These are phyloP conservation scores for Pugionium cornutum DNA, from an alignment of 345 rosid genomes.

Conservation along the genomic window DNA sequence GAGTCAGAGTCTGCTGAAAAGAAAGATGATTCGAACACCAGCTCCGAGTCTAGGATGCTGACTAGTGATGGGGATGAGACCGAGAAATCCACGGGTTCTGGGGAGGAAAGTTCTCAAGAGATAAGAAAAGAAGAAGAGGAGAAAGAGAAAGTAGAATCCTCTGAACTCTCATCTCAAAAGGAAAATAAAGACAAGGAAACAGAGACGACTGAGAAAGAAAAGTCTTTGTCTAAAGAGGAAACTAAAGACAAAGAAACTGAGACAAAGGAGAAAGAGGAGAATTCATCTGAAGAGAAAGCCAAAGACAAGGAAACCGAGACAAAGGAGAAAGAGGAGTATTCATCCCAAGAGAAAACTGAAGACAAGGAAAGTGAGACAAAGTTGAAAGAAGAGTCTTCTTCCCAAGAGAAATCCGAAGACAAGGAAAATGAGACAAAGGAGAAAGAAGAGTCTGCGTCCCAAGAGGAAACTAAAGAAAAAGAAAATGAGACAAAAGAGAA, in stretches of 20 bases:
- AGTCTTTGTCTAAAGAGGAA: too few relatives aligned
- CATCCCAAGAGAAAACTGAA: background rate
- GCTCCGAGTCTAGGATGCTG: too few relatives aligned
- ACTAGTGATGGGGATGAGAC: background rate
- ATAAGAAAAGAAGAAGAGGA: background rate
- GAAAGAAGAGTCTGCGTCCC: slow-evolving; percentile 5
- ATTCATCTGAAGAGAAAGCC: too few relatives aligned
- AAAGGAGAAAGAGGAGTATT: slow-evolving; percentile 18
- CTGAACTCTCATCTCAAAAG: too few relatives aligned
- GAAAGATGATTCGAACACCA: background rate
- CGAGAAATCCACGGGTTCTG: slow-evolving; percentile 14
- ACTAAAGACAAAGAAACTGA: too few relatives aligned
- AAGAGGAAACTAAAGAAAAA: background rate
- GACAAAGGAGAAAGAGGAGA: too few relatives aligned
- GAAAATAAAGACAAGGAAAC: too few relatives aligned
- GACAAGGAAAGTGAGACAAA: background rate
- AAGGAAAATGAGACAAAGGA: background rate
- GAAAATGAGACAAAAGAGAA: background rate
- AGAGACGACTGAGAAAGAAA: too few relatives aligned
- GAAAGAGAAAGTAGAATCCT: too few relatives aligned
- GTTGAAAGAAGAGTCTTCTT: slow-evolving; percentile 17
- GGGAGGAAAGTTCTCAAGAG: slow-evolving; percentile 11
- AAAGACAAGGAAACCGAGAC: background rate
- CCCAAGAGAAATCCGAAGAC: background rate
- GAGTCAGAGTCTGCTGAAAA: slow-evolving; percentile 14